Evolutionary conservation across 2,329 filamentous ascomycete species (phyloP).

Genomic region (Pseudogymnoascus sp.): DNA sequence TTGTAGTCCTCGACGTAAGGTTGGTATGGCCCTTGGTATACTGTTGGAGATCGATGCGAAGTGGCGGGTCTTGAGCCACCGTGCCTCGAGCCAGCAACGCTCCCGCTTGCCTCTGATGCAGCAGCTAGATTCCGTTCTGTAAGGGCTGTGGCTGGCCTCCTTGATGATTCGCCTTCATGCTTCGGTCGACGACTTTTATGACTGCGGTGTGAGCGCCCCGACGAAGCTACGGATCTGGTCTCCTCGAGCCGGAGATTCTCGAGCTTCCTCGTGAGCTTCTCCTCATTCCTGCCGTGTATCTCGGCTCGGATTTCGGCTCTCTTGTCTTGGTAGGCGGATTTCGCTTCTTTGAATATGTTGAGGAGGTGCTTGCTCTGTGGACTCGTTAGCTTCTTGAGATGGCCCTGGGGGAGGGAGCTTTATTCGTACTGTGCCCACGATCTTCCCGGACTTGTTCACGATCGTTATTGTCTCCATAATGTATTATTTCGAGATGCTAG

Average conservation of each 20-base stretch:
- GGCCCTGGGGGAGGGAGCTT: slow-evolving; percentile 7
- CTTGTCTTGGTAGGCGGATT: slow-evolving; percentile 76
- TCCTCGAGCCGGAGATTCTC: slow-evolving; percentile 22
- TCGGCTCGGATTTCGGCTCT: slow-evolving; percentile 73
- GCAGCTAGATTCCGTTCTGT: slow-evolving; percentile 20
- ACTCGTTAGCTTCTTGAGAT: slow-evolving; percentile 12
- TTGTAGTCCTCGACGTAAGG: slow-evolving; percentile 15
- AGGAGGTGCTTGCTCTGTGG: slow-evolving; percentile 81
- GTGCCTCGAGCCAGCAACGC: slow-evolving; percentile 18
- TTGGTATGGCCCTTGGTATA: neutral
- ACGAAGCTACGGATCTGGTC: slow-evolving; percentile 33
- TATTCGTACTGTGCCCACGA: slow-evolving; percentile 70
- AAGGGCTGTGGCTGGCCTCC: slow-evolving; percentile 13
- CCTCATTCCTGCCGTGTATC: slow-evolving; percentile 48
- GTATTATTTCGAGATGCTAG: neutral
- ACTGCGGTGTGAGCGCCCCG: slow-evolving; percentile 28
- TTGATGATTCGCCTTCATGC: slow-evolving; percentile 7
- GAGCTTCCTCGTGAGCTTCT: slow-evolving; percentile 49
- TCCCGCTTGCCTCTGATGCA: slow-evolving; percentile 20
- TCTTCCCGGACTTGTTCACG: slow-evolving; percentile 84
- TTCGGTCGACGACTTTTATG: slow-evolving; percentile 22
- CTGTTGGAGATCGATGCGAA: slow-evolving; percentile 17
- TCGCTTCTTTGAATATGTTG: slow-evolving; percentile 86
- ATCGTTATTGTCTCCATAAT: slow-evolving; percentile 76
- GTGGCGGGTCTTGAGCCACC: slow-evolving; percentile 16